Conservation (phyloP, 1,284 basidiomycete species). For the Xanthoconium separans region DNA sequence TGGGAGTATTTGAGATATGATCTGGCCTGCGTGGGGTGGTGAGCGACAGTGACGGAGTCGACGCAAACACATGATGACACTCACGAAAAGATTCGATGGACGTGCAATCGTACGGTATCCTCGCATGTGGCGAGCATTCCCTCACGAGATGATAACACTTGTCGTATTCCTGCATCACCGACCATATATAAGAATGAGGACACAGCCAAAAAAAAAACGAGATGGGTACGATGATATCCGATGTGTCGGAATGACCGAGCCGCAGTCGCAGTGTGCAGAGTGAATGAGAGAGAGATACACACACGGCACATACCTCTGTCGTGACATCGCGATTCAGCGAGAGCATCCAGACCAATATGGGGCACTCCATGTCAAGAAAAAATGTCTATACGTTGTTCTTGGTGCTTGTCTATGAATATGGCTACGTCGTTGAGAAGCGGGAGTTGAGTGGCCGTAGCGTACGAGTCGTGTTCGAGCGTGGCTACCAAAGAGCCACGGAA, state of each 20-base stretch:
- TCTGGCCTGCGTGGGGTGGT: conserved; percentile 47
- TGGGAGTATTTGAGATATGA: conserved; percentile 72
- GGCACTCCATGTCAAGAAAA: conserved; percentile 66
- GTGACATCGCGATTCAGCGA: conserved; percentile 71
- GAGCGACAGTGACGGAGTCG: too few species aligned
- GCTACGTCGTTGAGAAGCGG: conserved; percentile 1
- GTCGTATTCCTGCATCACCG: conserved; percentile 58
- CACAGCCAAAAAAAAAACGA: not conserved
- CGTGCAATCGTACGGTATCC: conserved; percentile 50
- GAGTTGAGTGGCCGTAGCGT: not conserved
- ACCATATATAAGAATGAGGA: too few species aligned
- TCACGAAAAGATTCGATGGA: conserved; percentile 64
- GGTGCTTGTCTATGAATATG: conserved; percentile 4
- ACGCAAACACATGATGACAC: conserved; percentile 24
- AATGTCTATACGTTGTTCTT: not conserved
- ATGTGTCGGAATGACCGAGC: conserved; percentile 3
- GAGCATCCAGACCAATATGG: conserved; percentile 75
- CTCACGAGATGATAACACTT: conserved; percentile 56
- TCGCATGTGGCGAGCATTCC: conserved; percentile 55
- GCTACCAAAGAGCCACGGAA: not conserved
- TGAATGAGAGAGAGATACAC: not conserved
- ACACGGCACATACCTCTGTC: conserved; percentile 50
- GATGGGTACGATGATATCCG: not conserved
- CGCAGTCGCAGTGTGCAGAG: not conserved
- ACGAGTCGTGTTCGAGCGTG: not conserved